Conservation (phyloP, 2,329 filamentous ascomycete genomes). For the Microthyrium microscopicum region DNA sequence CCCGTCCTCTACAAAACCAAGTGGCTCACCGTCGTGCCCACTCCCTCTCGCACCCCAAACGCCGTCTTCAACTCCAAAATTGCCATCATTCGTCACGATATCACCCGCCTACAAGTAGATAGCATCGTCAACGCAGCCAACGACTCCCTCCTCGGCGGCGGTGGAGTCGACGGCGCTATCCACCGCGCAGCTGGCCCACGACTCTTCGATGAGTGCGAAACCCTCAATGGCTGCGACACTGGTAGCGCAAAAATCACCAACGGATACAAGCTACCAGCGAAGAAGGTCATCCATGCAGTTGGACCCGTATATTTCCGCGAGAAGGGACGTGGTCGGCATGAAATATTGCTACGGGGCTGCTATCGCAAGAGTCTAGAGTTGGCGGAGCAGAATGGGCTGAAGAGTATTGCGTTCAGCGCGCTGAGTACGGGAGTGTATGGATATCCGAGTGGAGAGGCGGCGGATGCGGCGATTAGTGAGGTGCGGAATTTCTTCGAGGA, state of each 20-base stretch:
- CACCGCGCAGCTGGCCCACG: constrained; percentile 61
- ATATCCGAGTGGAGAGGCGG: constrained; percentile 61
- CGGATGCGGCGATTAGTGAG: constrained; percentile 49
- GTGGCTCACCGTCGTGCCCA: constrained; percentile 25
- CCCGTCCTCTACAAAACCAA: constrained; percentile 47
- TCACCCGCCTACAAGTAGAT: constrained; percentile 62
- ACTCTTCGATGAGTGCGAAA: constrained; percentile 55
- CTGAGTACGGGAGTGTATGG: constrained; percentile 85
- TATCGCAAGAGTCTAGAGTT: constrained; percentile 57
- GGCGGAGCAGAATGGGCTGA: constrained; percentile 49
- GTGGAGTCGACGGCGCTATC: constrained; percentile 70
- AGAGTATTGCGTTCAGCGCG: constrained; percentile 64
- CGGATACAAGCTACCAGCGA: constrained; percentile 59
- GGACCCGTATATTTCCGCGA: constrained; percentile 55
- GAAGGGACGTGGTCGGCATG: constrained; percentile 21
- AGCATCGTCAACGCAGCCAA: constrained; percentile 94
- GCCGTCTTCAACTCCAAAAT: constrained; percentile 54
- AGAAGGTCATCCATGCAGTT: constrained; percentile 76
- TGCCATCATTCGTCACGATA: constrained; percentile 56
- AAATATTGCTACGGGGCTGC: constrained; percentile 38
- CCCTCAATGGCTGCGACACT: constrained; percentile 54
- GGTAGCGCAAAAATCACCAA: constrained; percentile 70
- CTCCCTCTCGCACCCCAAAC: constrained; percentile 16
- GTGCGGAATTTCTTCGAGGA: constrained; percentile 38
- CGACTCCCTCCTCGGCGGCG: constrained; percentile 57